Evolutionary conservation across 805 yeast genomes (phyloP).

Genomic region (Lipomyces kockii): DNA sequence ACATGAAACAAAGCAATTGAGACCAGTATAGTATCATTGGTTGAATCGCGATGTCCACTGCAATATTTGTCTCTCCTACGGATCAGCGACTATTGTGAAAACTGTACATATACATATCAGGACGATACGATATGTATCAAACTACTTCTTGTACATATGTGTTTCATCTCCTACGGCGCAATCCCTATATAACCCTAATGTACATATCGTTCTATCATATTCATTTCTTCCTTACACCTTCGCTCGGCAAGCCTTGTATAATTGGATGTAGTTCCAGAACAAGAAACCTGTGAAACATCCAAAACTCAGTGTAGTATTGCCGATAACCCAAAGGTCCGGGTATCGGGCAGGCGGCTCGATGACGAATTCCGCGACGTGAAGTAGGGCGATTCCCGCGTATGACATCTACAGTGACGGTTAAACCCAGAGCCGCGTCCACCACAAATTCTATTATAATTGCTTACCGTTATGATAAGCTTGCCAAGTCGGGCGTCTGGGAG

Average conservation of each 20-base stretch:
- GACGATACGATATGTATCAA: background rate
- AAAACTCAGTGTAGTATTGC: constrained; percentile 74
- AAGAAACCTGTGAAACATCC: constrained; percentile 75
- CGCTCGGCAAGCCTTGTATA: constrained; percentile 41
- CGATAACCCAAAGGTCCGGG: constrained; percentile 87
- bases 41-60: no score
- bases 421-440: background rate
- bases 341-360: constrained; percentile 47
- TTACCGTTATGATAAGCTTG: constrained; percentile 55
- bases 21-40: background rate
- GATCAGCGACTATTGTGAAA: no score
- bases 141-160: background rate
- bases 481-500: constrained; percentile 58
- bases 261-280: constrained; percentile 76
- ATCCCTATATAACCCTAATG: background rate
- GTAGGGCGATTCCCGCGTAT: constrained; percentile 54
- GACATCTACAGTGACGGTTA: constrained; percentile 16
- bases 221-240: background rate
- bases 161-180: background rate
- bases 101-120: constrained; percentile 8
- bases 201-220: constrained; percentile 1
- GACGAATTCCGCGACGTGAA: constrained; percentile 61
- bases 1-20: background rate
- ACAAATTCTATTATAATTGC: constrained; percentile 39
- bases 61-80: no score